These are phyloP conservation scores for Hypomontagnella submonticulosa DNA, from an alignment of 495 filamentous ascomycete genomes.

Conservation along the genomic window DNA sequence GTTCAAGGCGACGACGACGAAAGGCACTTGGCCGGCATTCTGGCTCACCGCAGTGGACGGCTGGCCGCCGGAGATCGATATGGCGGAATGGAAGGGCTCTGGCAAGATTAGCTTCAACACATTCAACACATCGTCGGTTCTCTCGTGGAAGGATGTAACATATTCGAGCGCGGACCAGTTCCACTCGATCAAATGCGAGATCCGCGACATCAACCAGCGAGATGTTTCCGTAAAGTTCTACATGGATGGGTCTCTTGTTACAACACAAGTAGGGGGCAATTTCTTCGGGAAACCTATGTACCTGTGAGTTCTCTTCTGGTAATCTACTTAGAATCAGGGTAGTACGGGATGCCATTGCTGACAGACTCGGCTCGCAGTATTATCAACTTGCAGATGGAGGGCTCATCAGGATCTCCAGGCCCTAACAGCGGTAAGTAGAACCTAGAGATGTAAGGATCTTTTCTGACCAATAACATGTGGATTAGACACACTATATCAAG, in stretches of 20 bases:
- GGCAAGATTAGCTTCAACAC: slow-evolving; percentile 71
- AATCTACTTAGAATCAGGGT: not conserved
- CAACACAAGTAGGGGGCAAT: slow-evolving; percentile 63
- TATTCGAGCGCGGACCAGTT: slow-evolving; percentile 61
- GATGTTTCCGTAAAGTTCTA: slow-evolving; percentile 65
- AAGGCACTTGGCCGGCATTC: slow-evolving; percentile 70
- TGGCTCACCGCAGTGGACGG: slow-evolving; percentile 70
- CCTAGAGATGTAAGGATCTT: not conserved
- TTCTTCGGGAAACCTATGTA: slow-evolving; percentile 62
- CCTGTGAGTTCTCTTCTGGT: slow-evolving; percentile 49
- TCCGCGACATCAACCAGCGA: slow-evolving; percentile 63
- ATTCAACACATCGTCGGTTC: slow-evolving; percentile 65
- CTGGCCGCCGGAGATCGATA: slow-evolving; percentile 73
- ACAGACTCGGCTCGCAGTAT: slow-evolving; percentile 46
- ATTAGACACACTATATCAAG: slow-evolving; percentile 56
- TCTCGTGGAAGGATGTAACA: slow-evolving; percentile 58
- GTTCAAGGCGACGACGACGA: slow-evolving; percentile 62
- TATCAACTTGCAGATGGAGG: slow-evolving; percentile 63
- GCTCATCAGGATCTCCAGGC: slow-evolving; percentile 60
- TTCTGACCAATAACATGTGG: slow-evolving; percentile 10
- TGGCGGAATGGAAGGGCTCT: slow-evolving; percentile 72
- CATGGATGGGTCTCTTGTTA: slow-evolving; percentile 61
- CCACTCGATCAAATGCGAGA: slow-evolving; percentile 62
- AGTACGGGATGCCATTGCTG: slow-evolving; percentile 6
- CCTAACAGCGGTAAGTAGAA: slow-evolving; percentile 52